Base-by-base conservation (phyloP, 208 protist genomes). In the Angomonas ambiguus region DNA sequence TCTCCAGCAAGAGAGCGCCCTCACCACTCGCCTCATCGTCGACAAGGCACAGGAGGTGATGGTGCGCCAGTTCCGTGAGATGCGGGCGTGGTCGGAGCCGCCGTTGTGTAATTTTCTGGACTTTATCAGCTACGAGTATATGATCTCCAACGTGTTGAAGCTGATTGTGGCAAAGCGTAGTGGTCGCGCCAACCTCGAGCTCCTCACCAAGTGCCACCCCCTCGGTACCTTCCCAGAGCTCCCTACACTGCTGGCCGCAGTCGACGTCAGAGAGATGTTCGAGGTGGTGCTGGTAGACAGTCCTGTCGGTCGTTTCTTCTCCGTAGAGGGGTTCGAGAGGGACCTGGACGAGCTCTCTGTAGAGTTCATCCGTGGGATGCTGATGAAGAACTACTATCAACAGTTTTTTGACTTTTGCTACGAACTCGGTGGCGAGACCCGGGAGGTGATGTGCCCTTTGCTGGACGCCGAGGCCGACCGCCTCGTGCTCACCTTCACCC, bases 371-470 rank as follows among this genome's bases (percentile, higher is more conserved):
- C 90, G 97, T 38, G 98, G 97, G 69, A 92, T 97, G 0, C 82
- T 99, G 28, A 94, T 99, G 80, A 99, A 99, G 88, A 96, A 93
- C 34, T 99, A 99, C 83, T 91, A 99, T 49, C 97, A 99, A 76
- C 96, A 98, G 74, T 99, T 99, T 80, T 98, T 98, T 75, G 73
- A 92, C 30, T 98, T 98, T 62, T 97, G 88, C 79, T 72, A 94
- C 65, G 61, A 70, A 18, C 60, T 97, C 0, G 92, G 91, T n/a
- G 94, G 93, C 6, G 81, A 83, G 38, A 98, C 96, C 27, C 74
- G 83, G 24, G 76, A 90, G n/a, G 88, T 95, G 34, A 97, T 97
- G 94, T 89, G 83, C 62, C 79, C 83, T 27, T 67, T 97, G 35
- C 75, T 95, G 20, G 75, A 95, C 63, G 98, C 98, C 67, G 98